Percentiles rank a stretch among this genome's conserved stretches.
Evolutionary conservation across 257 asterid genomes (phyloP).

Genomic region (Linderniella brevidens): DNA sequence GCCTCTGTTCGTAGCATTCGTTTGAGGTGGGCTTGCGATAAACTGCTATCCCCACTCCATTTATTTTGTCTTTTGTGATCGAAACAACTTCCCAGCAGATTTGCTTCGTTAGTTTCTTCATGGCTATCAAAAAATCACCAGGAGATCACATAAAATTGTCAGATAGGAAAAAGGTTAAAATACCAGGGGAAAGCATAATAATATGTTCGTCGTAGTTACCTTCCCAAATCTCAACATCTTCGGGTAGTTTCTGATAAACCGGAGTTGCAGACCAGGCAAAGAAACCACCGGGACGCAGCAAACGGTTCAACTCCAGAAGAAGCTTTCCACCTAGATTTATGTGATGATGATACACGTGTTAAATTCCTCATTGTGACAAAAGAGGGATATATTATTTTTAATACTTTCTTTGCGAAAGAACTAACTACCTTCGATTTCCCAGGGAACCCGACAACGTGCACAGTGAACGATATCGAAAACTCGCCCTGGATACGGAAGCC

Average conservation of each 20-base stretch:
- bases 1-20: conserved; percentile 80
- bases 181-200: background rate
- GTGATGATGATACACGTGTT: background rate
- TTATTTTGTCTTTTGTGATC: conserved; percentile 59
- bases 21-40: conserved; percentile 70
- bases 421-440: conserved; percentile 95
- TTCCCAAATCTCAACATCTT: conserved; percentile 88
- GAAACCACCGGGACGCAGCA: conserved; percentile 93
- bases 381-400: background rate
- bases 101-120: conserved; percentile 67
- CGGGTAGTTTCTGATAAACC: conserved; percentile 64
- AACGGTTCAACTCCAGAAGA: conserved; percentile 88
- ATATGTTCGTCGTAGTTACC: conserved; percentile 22
- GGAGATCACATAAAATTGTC: conserved; percentile 5
- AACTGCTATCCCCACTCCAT: conserved; percentile 72
- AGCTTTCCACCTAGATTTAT: conserved; percentile 56
- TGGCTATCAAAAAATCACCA: conserved; percentile 34
- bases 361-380: background rate
- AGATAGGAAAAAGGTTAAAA: background rate
- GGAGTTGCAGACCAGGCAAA: conserved; percentile 99
- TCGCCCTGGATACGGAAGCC: conserved; percentile 84
- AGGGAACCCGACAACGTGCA: conserved; percentile 95
- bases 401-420: no score
- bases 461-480: conserved; percentile 85
- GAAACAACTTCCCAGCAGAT: conserved; percentile 88